Evolutionary conservation across 2,329 filamentous ascomycete genomes (phyloP), one percentile per base, ranked within the genome.

Genomic region (Aspergillus spinulosporus): DNA sequence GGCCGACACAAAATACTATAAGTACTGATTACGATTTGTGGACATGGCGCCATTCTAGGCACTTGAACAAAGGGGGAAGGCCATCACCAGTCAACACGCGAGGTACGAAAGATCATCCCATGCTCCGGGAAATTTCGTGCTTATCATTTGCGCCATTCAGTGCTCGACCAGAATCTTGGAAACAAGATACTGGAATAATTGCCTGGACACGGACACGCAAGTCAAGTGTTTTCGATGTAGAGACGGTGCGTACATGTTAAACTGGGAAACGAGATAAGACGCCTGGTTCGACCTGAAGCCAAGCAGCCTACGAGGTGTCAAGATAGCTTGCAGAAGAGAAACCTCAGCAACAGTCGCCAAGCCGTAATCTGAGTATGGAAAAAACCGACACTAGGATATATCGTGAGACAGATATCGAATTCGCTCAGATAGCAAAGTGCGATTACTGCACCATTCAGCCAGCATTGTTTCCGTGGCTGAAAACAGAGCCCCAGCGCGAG

Each of bases 51-150:
- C 6, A 64, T 61, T 4, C 5, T 67, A 37, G 74, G 72, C 1
- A 67, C 11, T 76, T 75, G 60, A 64, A 61, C 12, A 75, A 67
- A 46, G 72, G 72, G 1, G 72, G 66, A 43, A 62, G 69, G 8
- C 75, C 73, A 14, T 67, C 66, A 3, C 66, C 69, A 1, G 49
- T 69, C 4, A 67, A 61, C n/a, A 53, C 60, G 29, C 56, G 55
- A 42, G 28, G 56, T 62, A 53, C 53, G 46, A 31, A 11, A 28
- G 21, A 3, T n/a, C 9, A 14, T 32, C 34, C 11, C 9, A 5
- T 45, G 9, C 29, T 36, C 4, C 8, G 9, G 31, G 9, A 6
- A n/a, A 34, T 26, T 31, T 26, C 8, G 7, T 47, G 6, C 26
- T 52, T 14, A 51, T 21, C 4, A 8, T 39, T n/a, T 43, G 8